Conservation (phyloP, 441 rosid species). For the Croton setiger region DNA sequence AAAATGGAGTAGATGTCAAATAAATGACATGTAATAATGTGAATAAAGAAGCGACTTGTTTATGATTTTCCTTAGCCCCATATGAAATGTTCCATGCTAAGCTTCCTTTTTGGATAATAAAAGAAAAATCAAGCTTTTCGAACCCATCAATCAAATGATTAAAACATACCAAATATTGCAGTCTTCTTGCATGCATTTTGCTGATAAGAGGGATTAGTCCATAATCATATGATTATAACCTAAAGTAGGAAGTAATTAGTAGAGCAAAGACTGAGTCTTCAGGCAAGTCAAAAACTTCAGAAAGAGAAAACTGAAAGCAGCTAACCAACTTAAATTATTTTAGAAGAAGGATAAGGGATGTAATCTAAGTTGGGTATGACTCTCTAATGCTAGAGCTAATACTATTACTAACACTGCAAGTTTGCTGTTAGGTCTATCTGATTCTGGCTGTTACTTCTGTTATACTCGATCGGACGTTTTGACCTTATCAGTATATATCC, state of each 20-base stretch:
- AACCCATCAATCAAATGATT: constrained; percentile 12
- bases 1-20: constrained; percentile 13
- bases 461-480: constrained; percentile 18
- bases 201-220: not conserved
- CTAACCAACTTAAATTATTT: constrained; percentile 24
- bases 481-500: not conserved
- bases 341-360: constrained; percentile 3
- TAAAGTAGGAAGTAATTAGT: not conserved
- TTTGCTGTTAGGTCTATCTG: constrained; percentile 35
- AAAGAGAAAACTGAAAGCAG: constrained; percentile 2
- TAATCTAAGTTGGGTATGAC: constrained; percentile 26
- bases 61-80: not conserved
- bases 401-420: not conserved
- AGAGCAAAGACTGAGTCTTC: not conserved
- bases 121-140: not conserved
- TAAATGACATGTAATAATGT: not conserved
- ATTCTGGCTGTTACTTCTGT: constrained; percentile 23
- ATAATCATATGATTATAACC: not conserved
- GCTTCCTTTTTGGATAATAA: constrained; percentile 1
- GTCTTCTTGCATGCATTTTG: not conserved
- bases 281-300: constrained; percentile 7
- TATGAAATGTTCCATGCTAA: not conserved
- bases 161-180: not conserved
- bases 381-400: not conserved
- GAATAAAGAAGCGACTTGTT: not conserved